phyloP scores from a whole-genome alignment of 352 stramenopile genomes.

The Phytophthora citrophthora region DNA sequence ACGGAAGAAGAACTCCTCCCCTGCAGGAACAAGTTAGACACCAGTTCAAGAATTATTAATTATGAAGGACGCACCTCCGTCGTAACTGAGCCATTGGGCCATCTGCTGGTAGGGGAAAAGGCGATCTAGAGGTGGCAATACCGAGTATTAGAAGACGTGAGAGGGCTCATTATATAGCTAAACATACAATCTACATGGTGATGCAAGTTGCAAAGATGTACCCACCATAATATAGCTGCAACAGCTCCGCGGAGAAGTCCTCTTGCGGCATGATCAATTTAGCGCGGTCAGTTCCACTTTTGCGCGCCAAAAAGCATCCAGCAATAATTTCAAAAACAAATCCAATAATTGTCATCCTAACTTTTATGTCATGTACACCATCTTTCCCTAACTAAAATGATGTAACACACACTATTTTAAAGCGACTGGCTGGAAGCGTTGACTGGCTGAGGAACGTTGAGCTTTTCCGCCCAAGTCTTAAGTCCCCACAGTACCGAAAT shows the following conservation, averaged over 20 bases:
- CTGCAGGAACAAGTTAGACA: constrained; percentile 29
- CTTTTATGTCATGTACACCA: too few relatives aligned
- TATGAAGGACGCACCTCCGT: constrained; percentile 49
- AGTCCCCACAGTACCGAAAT: constrained; percentile 68
- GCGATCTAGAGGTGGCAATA: constrained; percentile 51
- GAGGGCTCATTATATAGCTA: not conserved
- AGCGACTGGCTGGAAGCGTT: constrained; percentile 4
- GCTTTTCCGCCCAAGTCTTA: not conserved
- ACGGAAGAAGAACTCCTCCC: constrained; percentile 83
- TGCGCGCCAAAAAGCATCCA: constrained; percentile 19
- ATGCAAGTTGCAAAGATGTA: not conserved
- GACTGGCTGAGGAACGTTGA: constrained; percentile 49
- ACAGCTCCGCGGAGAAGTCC: constrained; percentile 84
- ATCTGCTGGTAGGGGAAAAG: constrained; percentile 90
- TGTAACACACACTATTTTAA: not conserved
- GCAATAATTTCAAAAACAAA: not conserved
- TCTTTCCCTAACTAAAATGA: not conserved
- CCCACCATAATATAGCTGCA: constrained; percentile 89
- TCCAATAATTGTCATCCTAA: not conserved
- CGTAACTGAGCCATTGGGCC: constrained; percentile 84
- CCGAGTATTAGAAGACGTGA: not conserved
- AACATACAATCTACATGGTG: not conserved
- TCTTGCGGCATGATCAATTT: constrained; percentile 59
- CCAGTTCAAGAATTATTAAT: not conserved
- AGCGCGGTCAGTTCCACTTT: not conserved